phyloP scores from a whole-genome alignment of 495 filamentous ascomycete genomes.

The Symbiotaphrina buchneri region DNA sequence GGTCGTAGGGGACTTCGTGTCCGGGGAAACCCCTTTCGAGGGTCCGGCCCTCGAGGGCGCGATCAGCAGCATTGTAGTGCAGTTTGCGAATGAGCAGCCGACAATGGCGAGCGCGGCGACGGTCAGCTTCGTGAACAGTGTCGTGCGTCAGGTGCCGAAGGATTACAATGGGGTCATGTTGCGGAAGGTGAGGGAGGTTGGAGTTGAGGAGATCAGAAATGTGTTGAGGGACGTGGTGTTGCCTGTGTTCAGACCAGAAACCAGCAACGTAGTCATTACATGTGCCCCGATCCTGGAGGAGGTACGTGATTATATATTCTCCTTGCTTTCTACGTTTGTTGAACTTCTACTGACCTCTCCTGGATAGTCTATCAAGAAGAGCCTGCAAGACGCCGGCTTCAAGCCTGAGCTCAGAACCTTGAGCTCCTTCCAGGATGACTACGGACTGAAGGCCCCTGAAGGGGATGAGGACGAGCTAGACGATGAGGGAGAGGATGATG shows the following conservation, averaged over 20 bases:
- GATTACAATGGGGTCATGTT: slow-evolving; percentile 62
- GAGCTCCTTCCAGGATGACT: slow-evolving; percentile 72
- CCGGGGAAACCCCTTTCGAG: slow-evolving; percentile 41
- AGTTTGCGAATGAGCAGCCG: slow-evolving; percentile 65
- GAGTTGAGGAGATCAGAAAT: slow-evolving; percentile 49
- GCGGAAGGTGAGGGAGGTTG: slow-evolving; percentile 50
- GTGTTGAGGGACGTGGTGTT: slow-evolving; percentile 55
- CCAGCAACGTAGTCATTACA: slow-evolving; percentile 68
- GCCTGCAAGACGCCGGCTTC: slow-evolving; percentile 55
- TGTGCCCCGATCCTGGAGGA: slow-evolving; percentile 70
- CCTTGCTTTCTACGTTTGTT: neutral
- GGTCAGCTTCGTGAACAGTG: slow-evolving; percentile 61
- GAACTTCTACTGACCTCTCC: neutral
- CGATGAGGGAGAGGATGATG: slow-evolving; percentile 37
- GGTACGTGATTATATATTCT: slow-evolving; percentile 28
- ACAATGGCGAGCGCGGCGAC: slow-evolving; percentile 62
- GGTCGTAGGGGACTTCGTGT: slow-evolving; percentile 47
- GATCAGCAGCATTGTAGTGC: slow-evolving; percentile 66
- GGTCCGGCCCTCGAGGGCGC: slow-evolving; percentile 71
- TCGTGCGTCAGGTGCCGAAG: slow-evolving; percentile 50
- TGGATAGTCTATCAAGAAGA: slow-evolving; percentile 39
- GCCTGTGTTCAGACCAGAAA: slow-evolving; percentile 54
- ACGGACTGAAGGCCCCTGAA: slow-evolving; percentile 54
- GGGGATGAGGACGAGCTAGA: slow-evolving; percentile 21
- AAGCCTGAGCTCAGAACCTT: slow-evolving; percentile 52